Conservation (phyloP, 2,329 filamentous ascomycete species). For the Alternaria sp. region DNA sequence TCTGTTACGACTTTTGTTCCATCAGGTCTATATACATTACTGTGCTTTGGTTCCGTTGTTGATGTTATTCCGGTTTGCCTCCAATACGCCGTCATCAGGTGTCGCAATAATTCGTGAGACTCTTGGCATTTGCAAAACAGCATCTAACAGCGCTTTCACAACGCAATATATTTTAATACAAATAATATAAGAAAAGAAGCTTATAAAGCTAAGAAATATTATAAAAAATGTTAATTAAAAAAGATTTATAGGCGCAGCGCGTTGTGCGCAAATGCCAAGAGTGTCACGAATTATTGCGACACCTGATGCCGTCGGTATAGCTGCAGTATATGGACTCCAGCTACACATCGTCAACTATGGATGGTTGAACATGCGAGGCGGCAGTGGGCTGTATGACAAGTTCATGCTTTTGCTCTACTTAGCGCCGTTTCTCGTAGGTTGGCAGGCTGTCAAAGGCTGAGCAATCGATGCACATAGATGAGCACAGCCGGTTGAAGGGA, state of each 20-base stretch:
- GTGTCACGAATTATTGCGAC: no score
- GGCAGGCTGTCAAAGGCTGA: not conserved
- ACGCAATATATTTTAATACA: no score
- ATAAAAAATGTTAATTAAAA: no score
- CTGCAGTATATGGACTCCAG: not conserved
- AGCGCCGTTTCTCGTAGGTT: not conserved
- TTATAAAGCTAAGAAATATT: no score
- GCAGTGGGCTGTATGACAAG: not conserved
- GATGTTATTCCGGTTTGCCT: not conserved
- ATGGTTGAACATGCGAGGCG: not conserved
- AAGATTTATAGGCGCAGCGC: no score
- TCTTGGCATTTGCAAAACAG: no score
- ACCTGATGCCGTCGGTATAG: not conserved
- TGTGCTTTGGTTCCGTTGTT: not conserved
- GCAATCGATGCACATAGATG: not conserved
- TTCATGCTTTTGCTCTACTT: not conserved
- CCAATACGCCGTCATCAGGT: not conserved
- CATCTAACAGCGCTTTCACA: no score
- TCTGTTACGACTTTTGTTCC: conserved; percentile 16
- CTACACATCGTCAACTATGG: accelerated
- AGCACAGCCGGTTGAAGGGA: not conserved
- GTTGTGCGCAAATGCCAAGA: no score
- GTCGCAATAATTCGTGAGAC: no score
- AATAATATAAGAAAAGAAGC: no score
- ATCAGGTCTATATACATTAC: not conserved